Base-by-base conservation (phyloP, 768 basidiomycete genomes). In the Mycena latifolia region DNA sequence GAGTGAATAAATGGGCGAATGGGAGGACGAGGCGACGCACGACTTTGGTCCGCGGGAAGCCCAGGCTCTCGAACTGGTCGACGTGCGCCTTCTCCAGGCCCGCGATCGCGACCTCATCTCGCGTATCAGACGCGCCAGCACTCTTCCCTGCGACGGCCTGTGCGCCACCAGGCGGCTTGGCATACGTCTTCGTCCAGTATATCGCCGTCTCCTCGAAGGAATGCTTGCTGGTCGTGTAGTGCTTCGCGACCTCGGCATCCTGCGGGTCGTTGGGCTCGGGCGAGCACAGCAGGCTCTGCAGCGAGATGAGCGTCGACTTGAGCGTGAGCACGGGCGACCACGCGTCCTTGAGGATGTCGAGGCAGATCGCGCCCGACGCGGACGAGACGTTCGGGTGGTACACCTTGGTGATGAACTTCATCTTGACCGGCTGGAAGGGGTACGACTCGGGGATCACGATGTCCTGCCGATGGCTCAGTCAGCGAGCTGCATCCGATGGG, bases 211-310 rank as follows among this genome's bases (percentile, higher is more conserved):
- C 92, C 63, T 96, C 93, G 70, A 99, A 99, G 72, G 92, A 90
- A 27, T 81, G 80, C 76, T 91, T 91, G 76, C 92, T 93, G 15
- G 95, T 94, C 77, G 93, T 92, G 73, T 93, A 99, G 75, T 98
- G 97, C 77, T 98, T 98, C 15, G 96, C 96, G 14, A 99, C 96
- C 79, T 99, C 96, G 0, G 96, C 97, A 74, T 99, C 97, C 79
- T 98, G 96, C 0, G 96, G 97, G 75, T 98, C 97, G 68, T 92
- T 93, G 10, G 97, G 96, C 75, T 98, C 95, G 0, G 97, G 97
- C 11, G 91, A 92, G 78, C 95, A 97, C 20, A 99, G 84, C 25
- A 98, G 84, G 41, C 93, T 94, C 77, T 98, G 97, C 17, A 99
- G 86, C 2, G 95, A 96, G 76, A 99, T 96, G 73, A 99, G 81